These are phyloP conservation scores for Pontederia paniculata DNA, from an alignment of 176 grass and related monocot species.

Conservation along the genomic window DNA sequence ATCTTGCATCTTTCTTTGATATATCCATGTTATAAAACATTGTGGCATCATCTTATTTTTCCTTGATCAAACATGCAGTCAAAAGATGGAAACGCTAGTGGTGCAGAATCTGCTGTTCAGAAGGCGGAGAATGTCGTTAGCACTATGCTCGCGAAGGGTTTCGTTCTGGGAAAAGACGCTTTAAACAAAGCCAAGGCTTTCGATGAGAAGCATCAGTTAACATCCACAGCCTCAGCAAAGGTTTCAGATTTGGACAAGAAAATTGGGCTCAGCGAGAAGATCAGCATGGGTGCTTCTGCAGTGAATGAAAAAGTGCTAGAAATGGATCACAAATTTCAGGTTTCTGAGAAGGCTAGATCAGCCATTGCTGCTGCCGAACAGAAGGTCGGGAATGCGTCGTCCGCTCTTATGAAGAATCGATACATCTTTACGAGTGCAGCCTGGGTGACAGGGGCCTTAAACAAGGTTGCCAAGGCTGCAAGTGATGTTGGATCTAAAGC, in stretches of 20 bases:
- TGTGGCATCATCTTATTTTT: slow-evolving; percentile 4
- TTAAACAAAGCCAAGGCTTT: slow-evolving; percentile 62
- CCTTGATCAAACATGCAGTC: slow-evolving; percentile 19
- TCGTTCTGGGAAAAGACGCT: slow-evolving; percentile 67
- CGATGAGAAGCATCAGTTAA: slow-evolving; percentile 62
- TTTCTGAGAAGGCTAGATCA: slow-evolving; percentile 3
- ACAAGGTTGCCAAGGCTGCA: slow-evolving; percentile 50
- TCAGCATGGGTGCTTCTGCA: slow-evolving; percentile 23
- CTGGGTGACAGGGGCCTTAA: slow-evolving; percentile 51
- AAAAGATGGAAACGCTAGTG: slow-evolving; percentile 25
- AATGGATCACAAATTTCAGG: slow-evolving; percentile 5
- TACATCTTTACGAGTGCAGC: slow-evolving; percentile 60
- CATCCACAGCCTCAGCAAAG: slow-evolving; percentile 56
- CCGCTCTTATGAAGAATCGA: slow-evolving; percentile 76
- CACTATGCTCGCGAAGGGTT: slow-evolving; percentile 62
- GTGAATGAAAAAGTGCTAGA: not conserved
- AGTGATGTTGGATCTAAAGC: slow-evolving; percentile 61
- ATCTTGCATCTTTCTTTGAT: slow-evolving; percentile 13
- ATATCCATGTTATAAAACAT: not conserved
- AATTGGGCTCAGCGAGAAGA: slow-evolving; percentile 65
- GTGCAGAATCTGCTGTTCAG: slow-evolving; percentile 37
- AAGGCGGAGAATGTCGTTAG: slow-evolving; percentile 59
- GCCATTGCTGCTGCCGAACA: slow-evolving; percentile 18
- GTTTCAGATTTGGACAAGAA: slow-evolving; percentile 44
- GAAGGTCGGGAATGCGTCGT: slow-evolving; percentile 57